Evolutionary conservation across 495 filamentous ascomycete genomes (phyloP).

Genomic region (Hypoxylon lienhwacheense): DNA sequence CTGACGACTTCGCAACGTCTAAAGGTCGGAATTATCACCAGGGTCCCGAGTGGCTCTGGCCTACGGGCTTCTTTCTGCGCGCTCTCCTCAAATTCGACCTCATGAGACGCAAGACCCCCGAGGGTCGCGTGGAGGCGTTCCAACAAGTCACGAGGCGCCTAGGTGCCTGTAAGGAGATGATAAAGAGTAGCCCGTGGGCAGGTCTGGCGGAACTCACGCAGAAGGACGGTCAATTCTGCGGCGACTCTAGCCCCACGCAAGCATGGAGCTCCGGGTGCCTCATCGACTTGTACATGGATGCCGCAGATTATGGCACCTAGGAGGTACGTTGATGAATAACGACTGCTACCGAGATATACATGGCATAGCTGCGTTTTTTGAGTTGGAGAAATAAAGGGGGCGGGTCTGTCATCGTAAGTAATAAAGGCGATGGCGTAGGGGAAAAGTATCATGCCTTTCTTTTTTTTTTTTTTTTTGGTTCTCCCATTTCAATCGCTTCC

Average conservation of each 20-base stretch:
- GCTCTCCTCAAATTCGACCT: conserved; percentile 91
- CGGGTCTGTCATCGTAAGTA: too few species aligned
- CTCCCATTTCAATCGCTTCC: too few species aligned
- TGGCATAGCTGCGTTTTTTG: background rate
- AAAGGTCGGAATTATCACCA: conserved; percentile 98
- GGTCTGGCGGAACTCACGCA: conserved; percentile 94
- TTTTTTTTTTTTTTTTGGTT: too few species aligned
- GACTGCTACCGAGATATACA: too few species aligned
- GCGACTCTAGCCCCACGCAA: conserved; percentile 91
- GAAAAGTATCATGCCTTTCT: too few species aligned
- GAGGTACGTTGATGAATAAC: too few species aligned
- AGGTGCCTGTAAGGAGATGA: conserved; percentile 76
- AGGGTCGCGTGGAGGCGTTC: conserved; percentile 76
- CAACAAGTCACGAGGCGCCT: conserved; percentile 89
- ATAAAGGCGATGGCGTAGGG: too few species aligned
- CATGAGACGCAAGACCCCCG: conserved; percentile 61
- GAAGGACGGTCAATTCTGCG: conserved; percentile 78
- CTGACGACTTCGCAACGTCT: conserved; percentile 79
- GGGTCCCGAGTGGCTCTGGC: conserved; percentile 99
- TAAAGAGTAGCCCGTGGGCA: conserved; percentile 79
- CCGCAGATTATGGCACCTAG: conserved; percentile 54
- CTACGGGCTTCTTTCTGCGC: conserved; percentile 89
- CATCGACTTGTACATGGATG: conserved; percentile 94
- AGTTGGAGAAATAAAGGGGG: too few species aligned
- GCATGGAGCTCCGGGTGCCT: conserved; percentile 93